phyloP scores from a whole-genome alignment of 2,329 filamentous ascomycete genomes.

The Ophiostoma quercus region DNA sequence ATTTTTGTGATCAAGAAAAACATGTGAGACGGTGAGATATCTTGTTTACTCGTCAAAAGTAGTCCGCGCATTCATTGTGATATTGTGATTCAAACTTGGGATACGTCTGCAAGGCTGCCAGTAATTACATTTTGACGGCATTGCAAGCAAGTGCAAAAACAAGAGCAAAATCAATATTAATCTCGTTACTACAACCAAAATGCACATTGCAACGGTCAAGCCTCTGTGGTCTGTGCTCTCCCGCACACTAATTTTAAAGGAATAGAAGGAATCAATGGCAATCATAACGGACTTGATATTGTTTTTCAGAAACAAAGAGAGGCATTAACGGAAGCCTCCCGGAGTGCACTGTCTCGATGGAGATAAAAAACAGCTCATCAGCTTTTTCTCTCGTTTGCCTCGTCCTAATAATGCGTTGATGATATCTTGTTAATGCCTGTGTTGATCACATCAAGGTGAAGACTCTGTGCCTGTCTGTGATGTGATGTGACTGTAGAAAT shows the following conservation, averaged over 20 bases:
- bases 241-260: not conserved
- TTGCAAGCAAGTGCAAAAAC: not conserved
- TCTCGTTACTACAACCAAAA: not conserved
- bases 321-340: not conserved
- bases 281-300: not conserved
- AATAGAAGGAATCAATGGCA: not conserved
- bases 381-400: no score
- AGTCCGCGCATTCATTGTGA: not conserved
- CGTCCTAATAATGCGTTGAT: no score
- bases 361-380: not conserved
- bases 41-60: not conserved
- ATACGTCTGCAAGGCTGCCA: not conserved
- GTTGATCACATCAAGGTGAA: not conserved
- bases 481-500: not conserved
- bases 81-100: not conserved
- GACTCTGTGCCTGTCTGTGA: not conserved
- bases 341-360: not conserved
- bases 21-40: not conserved
- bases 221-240: not conserved
- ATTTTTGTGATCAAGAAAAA: not conserved
- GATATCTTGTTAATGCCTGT: no score
- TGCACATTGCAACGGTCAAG: conserved; percentile 8
- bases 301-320: not conserved
- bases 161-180: not conserved
- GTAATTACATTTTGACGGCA: not conserved